Base-by-base conservation (phyloP, 495 filamentous ascomycete species). In the Talaromyces adpressus region DNA sequence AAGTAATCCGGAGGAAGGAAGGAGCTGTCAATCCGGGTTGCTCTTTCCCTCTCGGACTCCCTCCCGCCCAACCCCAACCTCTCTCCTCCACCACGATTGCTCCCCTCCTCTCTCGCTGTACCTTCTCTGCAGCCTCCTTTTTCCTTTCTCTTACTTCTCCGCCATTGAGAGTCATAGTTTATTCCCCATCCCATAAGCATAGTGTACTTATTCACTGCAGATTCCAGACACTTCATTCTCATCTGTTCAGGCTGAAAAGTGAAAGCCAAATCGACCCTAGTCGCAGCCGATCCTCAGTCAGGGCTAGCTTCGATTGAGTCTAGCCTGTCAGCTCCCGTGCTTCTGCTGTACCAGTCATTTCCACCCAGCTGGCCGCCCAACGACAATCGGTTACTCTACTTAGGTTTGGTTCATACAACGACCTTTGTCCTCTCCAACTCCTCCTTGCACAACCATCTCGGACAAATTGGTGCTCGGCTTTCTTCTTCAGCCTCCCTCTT, bases 281-380 rank as follows among this genome's bases (percentile, higher is more conserved):
- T 47, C 41, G 6, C n/a, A 47, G 41, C 41, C 52, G 52, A 56
- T 29, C 52, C 52, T 9, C 27, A 27, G 4, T 4, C 14, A 25
- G 52, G 52, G 52, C 52, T 25, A 29, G 52, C 52, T 56, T 56
- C 52, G 4, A 56, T 56, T 56, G 12, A 29, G 23, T 27, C 52
- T 56, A 56, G 52, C 23, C 18, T 53, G 51, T 22, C 20, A 23
- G 51, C 11, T 53, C 51, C 4, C 52, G 27, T 27, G 27, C 27
- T 27, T 27, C 27, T 27, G 27, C 16, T 30, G 16, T 9, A 57
- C 54, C 54, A 57, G 54, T 32, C 54, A 57, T 57, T 29, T 32
- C 29, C 29, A n/a, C 29, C 56, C 56, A 54, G 30, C 56, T 32
- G 56, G 52, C 52, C 52, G 52, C 52, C 52, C 52, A 56, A 56